Evolutionary conservation across 768 basidiomycete genomes (phyloP).

Genomic region (Kwoniella sp.): DNA sequence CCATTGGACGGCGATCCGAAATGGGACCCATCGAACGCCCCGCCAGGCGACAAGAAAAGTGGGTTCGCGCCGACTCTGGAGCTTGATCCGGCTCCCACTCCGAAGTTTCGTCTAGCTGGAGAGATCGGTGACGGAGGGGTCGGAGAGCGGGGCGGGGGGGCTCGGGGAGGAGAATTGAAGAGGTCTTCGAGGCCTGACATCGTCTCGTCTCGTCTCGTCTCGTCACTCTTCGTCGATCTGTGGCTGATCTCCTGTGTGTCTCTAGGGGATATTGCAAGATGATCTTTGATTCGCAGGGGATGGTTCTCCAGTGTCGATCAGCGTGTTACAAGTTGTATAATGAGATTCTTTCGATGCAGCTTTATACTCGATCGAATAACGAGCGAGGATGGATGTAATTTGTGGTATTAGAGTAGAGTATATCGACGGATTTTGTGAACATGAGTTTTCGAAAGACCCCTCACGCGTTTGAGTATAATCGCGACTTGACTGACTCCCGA

Average conservation of each 20-base stretch:
- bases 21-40: background rate
- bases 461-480: too few species aligned
- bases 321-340: too few species aligned
- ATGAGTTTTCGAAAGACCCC: too few species aligned
- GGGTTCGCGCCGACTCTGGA: conserved; percentile 20
- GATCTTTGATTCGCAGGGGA: background rate
- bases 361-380: too few species aligned
- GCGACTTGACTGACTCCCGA: too few species aligned
- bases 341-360: too few species aligned
- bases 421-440: too few species aligned
- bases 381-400: too few species aligned
- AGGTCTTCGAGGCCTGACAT: conserved; percentile 40
- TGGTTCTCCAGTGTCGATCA: background rate
- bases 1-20: conserved; percentile 5
- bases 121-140: conserved; percentile 16
- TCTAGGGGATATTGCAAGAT: background rate
- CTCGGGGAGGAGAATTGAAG: conserved; percentile 46
- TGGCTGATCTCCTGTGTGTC: too few species aligned
- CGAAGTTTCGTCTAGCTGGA: background rate
- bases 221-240: too few species aligned
- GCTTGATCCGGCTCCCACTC: background rate
- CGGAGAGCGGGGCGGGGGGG: conserved; percentile 26
- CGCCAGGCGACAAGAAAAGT: conserved; percentile 23
- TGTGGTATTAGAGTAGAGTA: too few species aligned
- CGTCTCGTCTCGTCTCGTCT: too few species aligned